phyloP scores from a whole-genome alignment of 805 yeast species.

The Nakazawaea ishiwadae region DNA sequence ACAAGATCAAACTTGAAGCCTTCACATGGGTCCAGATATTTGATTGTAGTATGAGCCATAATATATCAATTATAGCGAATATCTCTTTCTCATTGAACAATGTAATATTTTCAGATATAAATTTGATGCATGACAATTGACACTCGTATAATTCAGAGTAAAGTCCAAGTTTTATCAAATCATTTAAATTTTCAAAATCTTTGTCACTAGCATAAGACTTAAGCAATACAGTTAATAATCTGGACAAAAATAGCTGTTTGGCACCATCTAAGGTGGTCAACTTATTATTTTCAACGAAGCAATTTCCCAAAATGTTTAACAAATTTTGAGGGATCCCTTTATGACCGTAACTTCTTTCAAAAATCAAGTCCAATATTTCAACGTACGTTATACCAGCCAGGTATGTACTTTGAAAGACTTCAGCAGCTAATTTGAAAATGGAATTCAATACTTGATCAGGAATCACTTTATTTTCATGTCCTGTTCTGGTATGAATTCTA shows the following conservation, averaged over 20 bases:
- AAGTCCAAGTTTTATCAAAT: slow-evolving; percentile 30
- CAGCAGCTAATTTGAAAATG: slow-evolving; percentile 10
- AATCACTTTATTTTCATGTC: slow-evolving; percentile 8
- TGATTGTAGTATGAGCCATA: slow-evolving; percentile 23
- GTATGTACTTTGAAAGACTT: slow-evolving; percentile 20
- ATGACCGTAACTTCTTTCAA: slow-evolving; percentile 13
- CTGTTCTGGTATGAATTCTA: slow-evolving; percentile 10
- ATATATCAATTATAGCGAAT: slow-evolving; percentile 4
- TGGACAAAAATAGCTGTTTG: slow-evolving; percentile 40
- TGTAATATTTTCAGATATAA: slow-evolving; percentile 13
- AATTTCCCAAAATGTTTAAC: slow-evolving; percentile 24
- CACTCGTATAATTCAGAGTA: slow-evolving; percentile 39
- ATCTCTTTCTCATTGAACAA: not conserved
- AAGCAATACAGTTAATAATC: slow-evolving; percentile 27
- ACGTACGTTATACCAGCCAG: slow-evolving; percentile 31
- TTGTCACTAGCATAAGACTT: slow-evolving; percentile 14
- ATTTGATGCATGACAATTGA: slow-evolving; percentile 35
- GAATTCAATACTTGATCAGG: slow-evolving; percentile 10
- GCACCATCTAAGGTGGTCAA: slow-evolving; percentile 38
- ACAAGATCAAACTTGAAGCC: slow-evolving; percentile 32
- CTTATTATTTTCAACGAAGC: slow-evolving; percentile 29
- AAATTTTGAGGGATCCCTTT: slow-evolving; percentile 8
- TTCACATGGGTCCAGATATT: slow-evolving; percentile 40
- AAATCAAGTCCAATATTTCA: slow-evolving; percentile 18
- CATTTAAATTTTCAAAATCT: slow-evolving; percentile 18